Base-by-base conservation (phyloP, 352 stramenopile genomes). In the Globisporangium megalacanthum region DNA sequence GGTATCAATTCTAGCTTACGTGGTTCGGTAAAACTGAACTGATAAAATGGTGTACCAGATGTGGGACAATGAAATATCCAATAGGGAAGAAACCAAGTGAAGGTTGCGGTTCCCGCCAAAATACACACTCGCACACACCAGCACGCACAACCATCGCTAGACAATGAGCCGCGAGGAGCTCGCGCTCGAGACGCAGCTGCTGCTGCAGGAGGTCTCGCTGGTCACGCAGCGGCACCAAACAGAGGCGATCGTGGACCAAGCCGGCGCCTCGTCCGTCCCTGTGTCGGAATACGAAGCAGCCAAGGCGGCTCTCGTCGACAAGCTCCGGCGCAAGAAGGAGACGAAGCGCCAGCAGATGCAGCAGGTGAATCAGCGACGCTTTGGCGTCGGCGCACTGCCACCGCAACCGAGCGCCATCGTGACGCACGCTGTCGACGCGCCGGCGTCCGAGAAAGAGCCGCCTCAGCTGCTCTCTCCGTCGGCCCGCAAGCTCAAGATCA, bases 171-270 rank as follows among this genome's bases (percentile, higher is more conserved):
- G 61, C 51, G 75, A 85, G 58, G 71, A 83, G 65, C 37, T 92
- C 56, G 82, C 82, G 55, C 70, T 92, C 41, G 65, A 92, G 72
- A 89, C 82, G 62, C 79, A 92, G 66, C 65, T 89, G 8, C 65
- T 92, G 73, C 70, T 92, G 69, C 79, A 92, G 63, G 73, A 89
- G 67, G 78, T 75, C 49, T 77, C 80, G 58, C 79, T 88, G 54
- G 66, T 77, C 37, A 77, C 67, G 54, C 70, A 75, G 42, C 64
- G 73, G 37, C 58, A 61, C 50, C 49, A 65, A 20, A 63, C 70
- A 29, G 73, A 78, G 37, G 65, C 58, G 22, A 58, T 56, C 31
- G 55, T 72, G 22, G 64, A 63, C 17, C 66, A 62, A 33, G 52
- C 51, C 15, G 70, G 57, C 45, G 64, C 70, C 6, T 58, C 58